Base-by-base conservation (phyloP, 805 yeast species). In the Vanderwaltozyma tropicalis region DNA sequence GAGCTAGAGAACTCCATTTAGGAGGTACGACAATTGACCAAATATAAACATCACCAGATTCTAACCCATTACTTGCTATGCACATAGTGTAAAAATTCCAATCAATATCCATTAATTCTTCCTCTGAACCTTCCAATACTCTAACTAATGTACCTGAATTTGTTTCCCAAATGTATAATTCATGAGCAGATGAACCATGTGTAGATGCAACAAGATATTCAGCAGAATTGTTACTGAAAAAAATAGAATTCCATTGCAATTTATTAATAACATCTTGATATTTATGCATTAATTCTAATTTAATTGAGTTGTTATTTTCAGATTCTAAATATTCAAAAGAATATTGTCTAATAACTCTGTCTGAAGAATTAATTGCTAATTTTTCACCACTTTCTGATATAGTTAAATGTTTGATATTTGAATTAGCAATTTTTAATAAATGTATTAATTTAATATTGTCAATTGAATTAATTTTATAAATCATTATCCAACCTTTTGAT, bases 1-100 rank as follows among this genome's bases (percentile, higher is more conserved):
- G 96, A 0, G 96, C 96, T 49, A 88, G 65, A 1, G 96, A 94
- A 58, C 94, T 81, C 97, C 97, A 88, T 61, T 84, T 82, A 50
- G 87, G 96, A 1, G 95, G 94, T 16, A 83, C 74, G 28, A 73
- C 72, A 9, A 84, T 71, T 35, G 80, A 73, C 96, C 96, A 89
- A 29, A 82, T 55, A 53, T 83, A 87, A 2, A 88, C 71, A 28
- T 76, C 67, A 1, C 96, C 96, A 24, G 83, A 68, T 52, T 88
- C 97, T 38, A 84, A 63, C 0, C 96, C 96, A 21, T 84, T 82
- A 14, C 94, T 81, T 9, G 80, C 81, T 25, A 89, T 76, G 43
- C 73, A 64, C 57, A 95, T 85, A 38, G 74, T 68, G 35, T 74
- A 65, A 41, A 74, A 77, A 56, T 88, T 85, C 95, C 96, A 88